phyloP scores from a whole-genome alignment of 805 yeast genomes.

The Phaffomyces thermotolerans region DNA sequence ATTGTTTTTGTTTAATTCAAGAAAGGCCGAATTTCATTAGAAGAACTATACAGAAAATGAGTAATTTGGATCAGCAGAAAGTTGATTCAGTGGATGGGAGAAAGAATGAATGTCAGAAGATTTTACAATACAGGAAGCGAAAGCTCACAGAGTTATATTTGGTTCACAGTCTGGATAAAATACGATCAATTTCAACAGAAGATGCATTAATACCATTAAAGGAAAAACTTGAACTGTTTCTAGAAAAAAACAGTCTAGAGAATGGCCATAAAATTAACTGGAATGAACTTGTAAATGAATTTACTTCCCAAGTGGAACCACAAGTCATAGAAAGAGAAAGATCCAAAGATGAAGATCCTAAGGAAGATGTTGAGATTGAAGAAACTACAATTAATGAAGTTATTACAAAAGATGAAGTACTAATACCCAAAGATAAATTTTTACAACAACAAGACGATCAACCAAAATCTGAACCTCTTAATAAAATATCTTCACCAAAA shows the following conservation, averaged over 20 bases:
- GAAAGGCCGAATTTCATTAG: neutral
- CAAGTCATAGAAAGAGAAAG: neutral
- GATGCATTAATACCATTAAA: conserved; percentile 31
- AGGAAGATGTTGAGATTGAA: neutral
- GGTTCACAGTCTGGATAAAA: conserved; percentile 44
- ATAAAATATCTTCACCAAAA: neutral
- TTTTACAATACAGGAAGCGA: conserved; percentile 46
- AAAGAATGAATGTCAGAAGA: conserved; percentile 16
- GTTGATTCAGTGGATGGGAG: neutral
- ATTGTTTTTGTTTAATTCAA: no score
- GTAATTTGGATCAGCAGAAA: neutral
- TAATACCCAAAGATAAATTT: neutral
- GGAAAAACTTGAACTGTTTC: conserved; percentile 35
- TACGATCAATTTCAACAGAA: conserved; percentile 34
- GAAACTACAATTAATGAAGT: neutral
- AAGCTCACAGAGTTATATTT: conserved; percentile 57
- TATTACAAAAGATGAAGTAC: neutral
- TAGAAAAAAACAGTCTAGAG: conserved; percentile 46
- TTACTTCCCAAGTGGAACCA: conserved; percentile 2
- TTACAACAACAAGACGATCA: neutral
- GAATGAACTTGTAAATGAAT: conserved; percentile 15
- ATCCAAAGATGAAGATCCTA: neutral
- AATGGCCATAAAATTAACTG: conserved; percentile 35
- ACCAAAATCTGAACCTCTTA: neutral
- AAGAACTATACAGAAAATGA: neutral